Percentiles rank a stretch among this genome's conserved stretches.
Evolutionary conservation across 805 yeast genomes (phyloP).

Genomic region (Suhomyces faveliae): DNA sequence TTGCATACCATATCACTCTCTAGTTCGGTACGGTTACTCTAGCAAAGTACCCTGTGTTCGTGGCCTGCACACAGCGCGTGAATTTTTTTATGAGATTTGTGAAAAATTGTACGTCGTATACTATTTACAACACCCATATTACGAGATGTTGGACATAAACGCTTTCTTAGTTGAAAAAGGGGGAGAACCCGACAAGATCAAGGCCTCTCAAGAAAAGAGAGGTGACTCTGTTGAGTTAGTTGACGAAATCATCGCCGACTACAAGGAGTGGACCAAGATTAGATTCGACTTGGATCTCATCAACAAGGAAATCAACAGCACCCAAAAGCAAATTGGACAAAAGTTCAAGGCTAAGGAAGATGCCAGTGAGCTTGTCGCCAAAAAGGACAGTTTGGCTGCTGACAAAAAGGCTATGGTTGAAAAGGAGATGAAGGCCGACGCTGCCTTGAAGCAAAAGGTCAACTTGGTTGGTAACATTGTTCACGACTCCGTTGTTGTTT

Average conservation of each 20-base stretch:
- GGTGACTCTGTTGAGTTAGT: slow-evolving; percentile 93
- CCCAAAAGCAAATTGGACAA: slow-evolving; percentile 90
- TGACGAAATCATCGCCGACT: slow-evolving; percentile 89
- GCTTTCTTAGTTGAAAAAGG: slow-evolving; percentile 95
- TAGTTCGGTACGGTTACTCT: not conserved
- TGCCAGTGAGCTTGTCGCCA: slow-evolving; percentile 74
- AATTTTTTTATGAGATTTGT: not conserved
- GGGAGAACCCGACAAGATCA: slow-evolving; percentile 88
- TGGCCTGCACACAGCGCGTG: slow-evolving; percentile 2
- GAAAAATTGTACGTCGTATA: slow-evolving; percentile 3
- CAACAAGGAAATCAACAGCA: slow-evolving; percentile 83
- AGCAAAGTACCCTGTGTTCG: not conserved
- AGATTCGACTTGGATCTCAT: slow-evolving; percentile 82
- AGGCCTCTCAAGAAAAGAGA: slow-evolving; percentile 88
- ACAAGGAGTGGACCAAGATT: slow-evolving; percentile 86
- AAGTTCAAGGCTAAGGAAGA: slow-evolving; percentile 95
- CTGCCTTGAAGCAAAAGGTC: slow-evolving; percentile 72
- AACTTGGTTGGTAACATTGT: slow-evolving; percentile 91
- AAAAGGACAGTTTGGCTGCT: slow-evolving; percentile 72
- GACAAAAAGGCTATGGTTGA: slow-evolving; percentile 66
- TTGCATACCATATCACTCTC: slow-evolving; percentile 40
- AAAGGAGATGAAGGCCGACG: slow-evolving; percentile 78
- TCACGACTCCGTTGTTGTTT: slow-evolving; percentile 85
- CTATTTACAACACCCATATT: not conserved
- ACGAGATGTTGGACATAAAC: slow-evolving; percentile 81